These are phyloP conservation scores for Ilyonectria destructans DNA, from an alignment of 2,329 filamentous ascomycete species.

Conservation along the genomic window DNA sequence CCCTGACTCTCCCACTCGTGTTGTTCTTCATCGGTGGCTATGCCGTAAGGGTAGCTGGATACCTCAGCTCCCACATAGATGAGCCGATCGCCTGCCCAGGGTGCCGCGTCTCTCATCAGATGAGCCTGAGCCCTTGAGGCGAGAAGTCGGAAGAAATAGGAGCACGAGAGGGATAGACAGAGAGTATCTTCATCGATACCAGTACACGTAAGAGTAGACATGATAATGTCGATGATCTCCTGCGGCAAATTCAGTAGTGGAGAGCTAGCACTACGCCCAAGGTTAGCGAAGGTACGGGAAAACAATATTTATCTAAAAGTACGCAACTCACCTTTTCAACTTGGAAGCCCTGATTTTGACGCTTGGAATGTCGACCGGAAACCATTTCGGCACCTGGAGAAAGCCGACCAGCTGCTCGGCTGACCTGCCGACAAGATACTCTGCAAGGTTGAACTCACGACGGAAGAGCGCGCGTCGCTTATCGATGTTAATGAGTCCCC, in stretches of 20 bases:
- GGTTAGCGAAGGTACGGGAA: neutral
- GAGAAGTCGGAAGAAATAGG: neutral
- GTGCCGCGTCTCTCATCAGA: neutral
- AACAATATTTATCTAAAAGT: too few species aligned
- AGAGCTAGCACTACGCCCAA: neutral
- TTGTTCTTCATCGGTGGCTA: neutral
- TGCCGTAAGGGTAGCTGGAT: neutral
- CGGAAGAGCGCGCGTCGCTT: neutral
- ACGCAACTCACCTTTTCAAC: neutral
- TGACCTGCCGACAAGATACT: neutral
- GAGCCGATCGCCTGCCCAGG: neutral
- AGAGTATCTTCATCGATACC: neutral
- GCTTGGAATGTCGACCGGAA: neutral
- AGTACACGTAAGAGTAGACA: neutral
- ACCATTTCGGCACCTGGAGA: neutral
- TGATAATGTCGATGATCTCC: neutral
- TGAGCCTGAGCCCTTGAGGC: neutral
- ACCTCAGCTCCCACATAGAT: neutral
- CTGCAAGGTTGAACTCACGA: neutral
- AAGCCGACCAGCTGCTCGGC: constrained; percentile 1
- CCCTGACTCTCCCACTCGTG: neutral
- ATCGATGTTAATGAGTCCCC: neutral
- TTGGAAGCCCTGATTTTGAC: neutral
- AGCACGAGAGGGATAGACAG: neutral
- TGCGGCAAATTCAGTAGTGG: neutral